These are phyloP conservation scores for Kingdonia uniflora DNA, from an alignment of 164 flowering plant species.

Conservation along the genomic window DNA sequence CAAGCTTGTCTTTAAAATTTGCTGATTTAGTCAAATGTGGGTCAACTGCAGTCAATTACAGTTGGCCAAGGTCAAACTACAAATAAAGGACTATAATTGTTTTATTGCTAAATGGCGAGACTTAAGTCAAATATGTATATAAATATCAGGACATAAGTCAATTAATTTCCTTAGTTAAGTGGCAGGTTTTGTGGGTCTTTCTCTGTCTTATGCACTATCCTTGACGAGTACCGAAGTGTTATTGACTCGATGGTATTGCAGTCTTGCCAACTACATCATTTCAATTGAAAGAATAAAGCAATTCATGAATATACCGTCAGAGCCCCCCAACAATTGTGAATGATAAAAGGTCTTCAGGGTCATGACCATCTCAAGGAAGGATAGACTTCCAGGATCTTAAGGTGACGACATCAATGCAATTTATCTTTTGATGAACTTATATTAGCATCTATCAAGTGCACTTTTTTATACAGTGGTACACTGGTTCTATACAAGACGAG, in stretches of 20 bases:
- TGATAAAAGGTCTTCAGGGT: conserved; percentile 48
- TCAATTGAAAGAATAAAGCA: conserved; percentile 90
- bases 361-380: conserved; percentile 75
- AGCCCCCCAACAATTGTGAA: conserved; percentile 65
- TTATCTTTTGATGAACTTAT: no score
- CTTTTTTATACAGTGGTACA: no score
- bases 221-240: conserved; percentile 50
- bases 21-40: no score
- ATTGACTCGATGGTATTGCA: conserved; percentile 54
- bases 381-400: conserved; percentile 58
- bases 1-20: no score
- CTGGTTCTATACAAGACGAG: no score
- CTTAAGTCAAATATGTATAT: no score
- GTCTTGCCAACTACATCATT: conserved; percentile 52
- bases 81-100: no score
- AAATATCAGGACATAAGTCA: no score
- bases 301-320: conserved; percentile 64
- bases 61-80: no score
- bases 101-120: no score
- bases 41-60: no score
- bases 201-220: conserved; percentile 73
- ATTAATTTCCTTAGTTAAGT: background rate
- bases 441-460: no score
- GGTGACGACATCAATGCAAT: conserved; percentile 13
- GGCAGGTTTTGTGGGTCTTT: conserved; percentile 82